Evolutionary conservation across 2,329 filamentous ascomycete genomes (phyloP).

Genomic region (Mollisiaceae sp.): DNA sequence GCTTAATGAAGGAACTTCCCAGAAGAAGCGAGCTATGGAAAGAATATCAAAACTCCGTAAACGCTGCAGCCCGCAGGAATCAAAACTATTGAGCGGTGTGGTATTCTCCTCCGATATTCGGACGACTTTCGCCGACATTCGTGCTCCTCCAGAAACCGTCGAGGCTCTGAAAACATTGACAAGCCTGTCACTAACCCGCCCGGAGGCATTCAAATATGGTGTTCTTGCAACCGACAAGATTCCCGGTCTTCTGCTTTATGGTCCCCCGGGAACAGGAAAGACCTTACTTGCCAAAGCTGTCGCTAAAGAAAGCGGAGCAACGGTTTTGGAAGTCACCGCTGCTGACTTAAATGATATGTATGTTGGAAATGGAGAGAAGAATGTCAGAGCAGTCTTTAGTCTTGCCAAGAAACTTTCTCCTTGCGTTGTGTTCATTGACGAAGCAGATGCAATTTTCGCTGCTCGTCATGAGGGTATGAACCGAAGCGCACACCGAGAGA

Average conservation of each 20-base stretch:
- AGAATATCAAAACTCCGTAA: constrained; percentile 55
- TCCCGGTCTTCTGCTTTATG: constrained; percentile 85
- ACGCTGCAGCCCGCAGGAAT: constrained; percentile 77
- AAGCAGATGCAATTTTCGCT: constrained; percentile 91
- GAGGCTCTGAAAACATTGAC: constrained; percentile 89
- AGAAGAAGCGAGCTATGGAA: constrained; percentile 45
- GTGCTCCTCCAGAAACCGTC: constrained; percentile 80
- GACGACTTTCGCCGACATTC: constrained; percentile 87
- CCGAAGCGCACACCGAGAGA: constrained; percentile 74
- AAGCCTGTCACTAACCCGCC: constrained; percentile 81
- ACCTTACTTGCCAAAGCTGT: constrained; percentile 73
- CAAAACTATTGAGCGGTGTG: constrained; percentile 79
- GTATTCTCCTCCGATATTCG: constrained; percentile 81
- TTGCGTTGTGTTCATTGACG: constrained; percentile 95
- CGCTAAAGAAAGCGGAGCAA: constrained; percentile 70
- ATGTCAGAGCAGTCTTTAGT: constrained; percentile 88
- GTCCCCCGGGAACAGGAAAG: constrained; percentile 81
- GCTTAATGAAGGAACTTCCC: constrained; percentile 40
- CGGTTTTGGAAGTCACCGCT: constrained; percentile 85
- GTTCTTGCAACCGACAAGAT: constrained; percentile 91
- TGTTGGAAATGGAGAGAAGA: constrained; percentile 95
- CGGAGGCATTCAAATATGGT: constrained; percentile 95
- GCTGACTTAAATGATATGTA: constrained; percentile 96
- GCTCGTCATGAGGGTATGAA: constrained; percentile 69
- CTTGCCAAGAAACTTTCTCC: constrained; percentile 90